These are phyloP conservation scores for Fusarium mexicanum DNA, from an alignment of 2,329 filamentous ascomycete genomes.

Conservation along the genomic window DNA sequence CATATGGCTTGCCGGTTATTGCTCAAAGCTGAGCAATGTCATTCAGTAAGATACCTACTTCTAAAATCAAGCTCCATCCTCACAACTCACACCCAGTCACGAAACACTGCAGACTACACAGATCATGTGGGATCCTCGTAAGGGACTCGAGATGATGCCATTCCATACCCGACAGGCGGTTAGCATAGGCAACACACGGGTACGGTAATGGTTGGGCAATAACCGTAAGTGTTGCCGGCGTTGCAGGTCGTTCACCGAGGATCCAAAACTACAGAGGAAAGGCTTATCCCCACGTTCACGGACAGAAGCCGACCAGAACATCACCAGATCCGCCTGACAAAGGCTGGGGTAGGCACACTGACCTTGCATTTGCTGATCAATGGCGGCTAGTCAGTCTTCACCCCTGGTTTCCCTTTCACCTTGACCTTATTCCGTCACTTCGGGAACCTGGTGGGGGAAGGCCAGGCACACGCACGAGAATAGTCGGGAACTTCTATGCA, in stretches of 20 bases:
- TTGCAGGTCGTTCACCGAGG: constrained; percentile 14
- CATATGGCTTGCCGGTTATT: neutral
- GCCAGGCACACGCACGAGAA: constrained; percentile 29
- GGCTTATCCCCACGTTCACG: constrained; percentile 12
- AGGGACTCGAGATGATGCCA: constrained; percentile 18
- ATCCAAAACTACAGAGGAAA: neutral
- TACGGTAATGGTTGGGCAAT: constrained; percentile 36
- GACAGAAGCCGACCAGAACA: constrained; percentile 26
- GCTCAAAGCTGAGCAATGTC: neutral
- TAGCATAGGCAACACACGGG: constrained; percentile 42
- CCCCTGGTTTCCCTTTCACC: constrained; percentile 18
- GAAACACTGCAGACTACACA: constrained; percentile 34
- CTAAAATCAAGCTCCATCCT: constrained; percentile 6
- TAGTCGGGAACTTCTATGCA: constrained; percentile 25
- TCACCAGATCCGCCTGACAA: constrained; percentile 16
- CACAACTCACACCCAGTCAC: constrained; percentile 19
- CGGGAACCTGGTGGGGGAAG: neutral
- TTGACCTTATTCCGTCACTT: constrained; percentile 18
- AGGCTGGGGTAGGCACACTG: constrained; percentile 4
- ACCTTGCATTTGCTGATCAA: constrained; percentile 20
- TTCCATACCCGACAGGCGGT: constrained; percentile 28
- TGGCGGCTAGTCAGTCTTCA: constrained; percentile 5
- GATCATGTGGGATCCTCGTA: constrained; percentile 35
- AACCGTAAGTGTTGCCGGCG: constrained; percentile 14
- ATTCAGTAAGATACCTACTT: neutral